Percentiles rank a stretch among this genome's conserved stretches.
These are phyloP conservation scores for Wickerhamiella dianesei DNA, from an alignment of 805 yeast genomes.

Conservation along the genomic window DNA sequence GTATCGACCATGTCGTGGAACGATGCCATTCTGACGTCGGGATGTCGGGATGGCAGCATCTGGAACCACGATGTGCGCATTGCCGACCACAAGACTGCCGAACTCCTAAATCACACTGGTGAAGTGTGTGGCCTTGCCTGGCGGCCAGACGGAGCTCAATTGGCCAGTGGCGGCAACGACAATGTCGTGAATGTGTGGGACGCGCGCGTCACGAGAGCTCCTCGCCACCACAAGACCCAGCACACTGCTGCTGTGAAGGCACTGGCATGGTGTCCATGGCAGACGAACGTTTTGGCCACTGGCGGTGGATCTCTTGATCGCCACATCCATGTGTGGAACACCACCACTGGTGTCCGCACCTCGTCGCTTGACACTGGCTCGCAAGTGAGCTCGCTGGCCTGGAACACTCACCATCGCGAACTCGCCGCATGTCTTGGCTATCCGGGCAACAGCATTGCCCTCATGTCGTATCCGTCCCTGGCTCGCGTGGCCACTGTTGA, in stretches of 20 bases:
- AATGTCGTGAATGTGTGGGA: constrained; percentile 92
- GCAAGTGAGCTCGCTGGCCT: constrained; percentile 82
- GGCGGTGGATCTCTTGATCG: constrained; percentile 94
- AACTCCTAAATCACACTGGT: constrained; percentile 56
- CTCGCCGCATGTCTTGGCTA: constrained; percentile 89
- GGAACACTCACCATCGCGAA: constrained; percentile 59
- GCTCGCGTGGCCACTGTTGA: constrained; percentile 81
- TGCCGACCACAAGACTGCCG: constrained; percentile 55
- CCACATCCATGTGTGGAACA: constrained; percentile 88
- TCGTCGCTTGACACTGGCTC: constrained; percentile 84
- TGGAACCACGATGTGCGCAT: constrained; percentile 83
- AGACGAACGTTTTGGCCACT: constrained; percentile 69
- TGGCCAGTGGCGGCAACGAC: constrained; percentile 91
- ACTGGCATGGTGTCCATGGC: constrained; percentile 86
- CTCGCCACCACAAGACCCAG: constrained; percentile 59
- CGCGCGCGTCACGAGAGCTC: constrained; percentile 46
- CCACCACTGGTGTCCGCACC: constrained; percentile 75
- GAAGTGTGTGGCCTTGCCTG: constrained; percentile 90
- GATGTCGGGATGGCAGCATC: constrained; percentile 72
- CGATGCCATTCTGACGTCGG: constrained; percentile 68
- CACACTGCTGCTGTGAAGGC: constrained; percentile 96
- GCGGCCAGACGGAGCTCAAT: constrained; percentile 65
- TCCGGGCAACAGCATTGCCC: constrained; percentile 70
- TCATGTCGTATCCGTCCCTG: constrained; percentile 75
- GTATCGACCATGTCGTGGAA: constrained; percentile 80